These are phyloP conservation scores for Aegilops longissima DNA, from an alignment of 176 grass and related monocot species.

Conservation along the genomic window DNA sequence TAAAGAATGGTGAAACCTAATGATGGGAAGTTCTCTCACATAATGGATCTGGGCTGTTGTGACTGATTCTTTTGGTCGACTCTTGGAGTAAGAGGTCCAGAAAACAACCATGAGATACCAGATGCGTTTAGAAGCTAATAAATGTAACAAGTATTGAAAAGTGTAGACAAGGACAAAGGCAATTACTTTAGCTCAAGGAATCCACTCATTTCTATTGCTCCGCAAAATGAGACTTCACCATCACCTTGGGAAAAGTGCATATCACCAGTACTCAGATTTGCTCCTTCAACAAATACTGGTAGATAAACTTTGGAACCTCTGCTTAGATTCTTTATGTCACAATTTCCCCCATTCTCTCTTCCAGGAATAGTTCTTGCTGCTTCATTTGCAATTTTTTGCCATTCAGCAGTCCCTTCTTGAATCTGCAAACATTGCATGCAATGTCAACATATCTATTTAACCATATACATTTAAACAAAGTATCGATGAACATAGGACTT, in stretches of 20 bases:
- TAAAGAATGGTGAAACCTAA: not conserved
- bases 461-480: not conserved
- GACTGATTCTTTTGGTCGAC: not conserved
- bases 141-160: conserved; percentile 17
- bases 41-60: not conserved
- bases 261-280: conserved; percentile 81
- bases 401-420: conserved; percentile 61
- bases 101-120: not conserved
- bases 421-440: conserved; percentile 44
- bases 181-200: conserved; percentile 97
- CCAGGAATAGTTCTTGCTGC: conserved; percentile 88
- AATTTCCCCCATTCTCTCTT: conserved; percentile 90
- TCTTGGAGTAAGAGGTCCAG: not conserved
- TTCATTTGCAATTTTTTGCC: conserved; percentile 75
- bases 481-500: not conserved
- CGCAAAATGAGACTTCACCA: conserved; percentile 91
- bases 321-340: conserved; percentile 93
- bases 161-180: conserved; percentile 3
- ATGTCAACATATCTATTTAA: conserved; percentile 18
- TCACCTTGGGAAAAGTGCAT: conserved; percentile 96
- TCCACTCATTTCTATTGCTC: conserved; percentile 99
- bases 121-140: not conserved
- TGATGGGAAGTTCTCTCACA: not conserved
- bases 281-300: conserved; percentile 86
- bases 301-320: conserved; percentile 95